phyloP scores from a whole-genome alignment of 2,329 filamentous ascomycete genomes.

The Emergomyces pasteurianus region DNA sequence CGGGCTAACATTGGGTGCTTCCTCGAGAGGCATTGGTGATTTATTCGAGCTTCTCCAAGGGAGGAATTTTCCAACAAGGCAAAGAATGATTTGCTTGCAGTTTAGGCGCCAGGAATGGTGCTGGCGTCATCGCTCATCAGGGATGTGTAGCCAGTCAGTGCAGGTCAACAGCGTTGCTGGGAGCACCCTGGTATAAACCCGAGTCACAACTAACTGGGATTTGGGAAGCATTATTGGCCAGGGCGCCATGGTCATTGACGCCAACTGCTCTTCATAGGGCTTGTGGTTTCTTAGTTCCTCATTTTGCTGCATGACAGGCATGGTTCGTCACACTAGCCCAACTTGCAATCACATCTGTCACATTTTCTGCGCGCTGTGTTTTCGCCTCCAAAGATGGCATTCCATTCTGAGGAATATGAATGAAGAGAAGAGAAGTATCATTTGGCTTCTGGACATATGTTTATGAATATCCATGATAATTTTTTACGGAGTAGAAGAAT shows the following conservation, averaged over 20 bases:
- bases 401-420: too few relatives aligned
- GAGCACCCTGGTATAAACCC: background rate
- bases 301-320: background rate
- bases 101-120: slow-evolving; percentile 6
- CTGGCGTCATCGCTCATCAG: background rate
- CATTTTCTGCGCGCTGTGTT: background rate
- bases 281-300: background rate
- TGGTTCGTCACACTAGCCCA: background rate
- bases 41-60: background rate
- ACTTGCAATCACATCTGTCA: background rate
- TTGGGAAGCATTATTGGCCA: background rate
- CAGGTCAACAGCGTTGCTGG: background rate
- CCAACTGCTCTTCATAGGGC: background rate
- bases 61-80: background rate
- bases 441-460: too few relatives aligned
- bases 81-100: slow-evolving; percentile 8
- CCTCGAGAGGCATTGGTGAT: background rate
- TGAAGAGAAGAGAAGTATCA: too few relatives aligned
- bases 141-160: background rate
- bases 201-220: background rate
- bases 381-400: background rate
- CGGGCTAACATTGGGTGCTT: background rate
- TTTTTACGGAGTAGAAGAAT: too few relatives aligned
- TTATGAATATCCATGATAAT: too few relatives aligned
- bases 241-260: too few relatives aligned